Conservation (phyloP, 164 flowering plant species). For the Aristolochia fimbriata region DNA sequence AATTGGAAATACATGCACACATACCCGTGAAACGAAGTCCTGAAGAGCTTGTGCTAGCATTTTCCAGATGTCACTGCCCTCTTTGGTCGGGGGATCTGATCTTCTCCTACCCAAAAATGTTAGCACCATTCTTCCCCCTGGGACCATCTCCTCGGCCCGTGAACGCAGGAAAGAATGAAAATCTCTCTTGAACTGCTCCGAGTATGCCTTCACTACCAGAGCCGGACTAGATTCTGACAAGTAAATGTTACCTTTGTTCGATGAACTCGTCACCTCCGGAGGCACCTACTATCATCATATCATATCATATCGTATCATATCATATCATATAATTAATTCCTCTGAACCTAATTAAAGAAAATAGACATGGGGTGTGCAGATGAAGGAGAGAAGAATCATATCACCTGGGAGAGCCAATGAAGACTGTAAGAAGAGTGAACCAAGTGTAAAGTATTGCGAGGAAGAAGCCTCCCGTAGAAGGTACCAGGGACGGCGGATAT, state of each 20-base stretch:
- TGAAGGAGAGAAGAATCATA: too few species aligned
- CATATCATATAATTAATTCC: too few species aligned
- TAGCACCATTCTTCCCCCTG: slow-evolving; percentile 47
- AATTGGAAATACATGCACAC: too few species aligned
- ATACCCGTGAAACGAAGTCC: too few species aligned
- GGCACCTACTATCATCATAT: slow-evolving; percentile 65
- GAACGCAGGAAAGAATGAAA: slow-evolving; percentile 30
- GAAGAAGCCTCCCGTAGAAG: slow-evolving; percentile 54
- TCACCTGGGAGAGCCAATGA: slow-evolving; percentile 63
- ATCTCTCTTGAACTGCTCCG: slow-evolving; percentile 38
- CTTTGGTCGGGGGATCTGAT: slow-evolving; percentile 27
- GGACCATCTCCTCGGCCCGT: slow-evolving; percentile 38
- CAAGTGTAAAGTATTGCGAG: slow-evolving; percentile 32
- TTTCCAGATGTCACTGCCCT: slow-evolving; percentile 30
- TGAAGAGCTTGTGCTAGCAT: slow-evolving; percentile 25
- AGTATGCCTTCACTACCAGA: slow-evolving; percentile 30
- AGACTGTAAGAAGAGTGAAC: slow-evolving; percentile 61
- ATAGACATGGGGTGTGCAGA: too few species aligned
- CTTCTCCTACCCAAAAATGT: slow-evolving; percentile 41
- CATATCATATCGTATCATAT: too few species aligned
- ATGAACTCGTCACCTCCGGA: slow-evolving; percentile 1
- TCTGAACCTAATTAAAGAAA: too few species aligned
- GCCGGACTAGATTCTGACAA: slow-evolving; percentile 32
- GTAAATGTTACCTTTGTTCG: slow-evolving; percentile 48
- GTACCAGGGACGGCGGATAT: slow-evolving; percentile 47